These are phyloP conservation scores for Hydrangea macrophylla DNA, from an alignment of 148 eudicot genomes.

Conservation along the genomic window DNA sequence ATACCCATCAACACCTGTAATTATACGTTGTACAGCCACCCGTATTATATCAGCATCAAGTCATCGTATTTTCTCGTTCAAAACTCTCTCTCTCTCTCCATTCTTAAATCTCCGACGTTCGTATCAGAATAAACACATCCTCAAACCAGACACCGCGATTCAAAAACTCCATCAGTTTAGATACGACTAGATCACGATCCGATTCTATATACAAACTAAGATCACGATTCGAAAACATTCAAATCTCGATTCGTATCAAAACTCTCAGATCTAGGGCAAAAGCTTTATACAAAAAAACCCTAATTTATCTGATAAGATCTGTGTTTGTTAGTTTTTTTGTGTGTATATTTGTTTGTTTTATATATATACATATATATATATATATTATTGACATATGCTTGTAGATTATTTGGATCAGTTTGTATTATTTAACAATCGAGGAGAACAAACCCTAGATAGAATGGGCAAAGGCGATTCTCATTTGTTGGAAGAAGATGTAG, in stretches of 20 bases:
- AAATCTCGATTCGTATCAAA: slow-evolving; percentile 3
- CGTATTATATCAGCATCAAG: too few species aligned
- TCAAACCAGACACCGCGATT: too few species aligned
- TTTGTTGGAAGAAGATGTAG: slow-evolving; percentile 42
- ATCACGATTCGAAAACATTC: too few species aligned
- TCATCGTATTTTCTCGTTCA: too few species aligned
- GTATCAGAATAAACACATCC: too few species aligned
- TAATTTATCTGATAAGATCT: slow-evolving; percentile 5
- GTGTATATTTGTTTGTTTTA: not conserved
- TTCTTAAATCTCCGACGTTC: too few species aligned
- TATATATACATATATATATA: too few species aligned
- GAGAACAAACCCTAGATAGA: slow-evolving; percentile 33
- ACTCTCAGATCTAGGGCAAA: slow-evolving; percentile 16
- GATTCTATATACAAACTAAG: too few species aligned
- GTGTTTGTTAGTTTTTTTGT: not conserved
- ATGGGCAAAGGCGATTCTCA: slow-evolving; percentile 36
- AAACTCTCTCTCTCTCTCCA: too few species aligned
- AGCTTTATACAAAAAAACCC: slow-evolving; percentile 18
- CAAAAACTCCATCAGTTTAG: not conserved
- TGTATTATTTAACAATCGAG: slow-evolving; percentile 16
- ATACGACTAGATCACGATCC: slow-evolving; percentile 9
- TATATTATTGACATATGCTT: slow-evolving; percentile 17
- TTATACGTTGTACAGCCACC: too few species aligned
- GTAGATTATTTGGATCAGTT: slow-evolving; percentile 17
- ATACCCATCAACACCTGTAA: too few species aligned